Base-by-base conservation (phyloP, 768 basidiomycete species). In the Lentinula boryana region DNA sequence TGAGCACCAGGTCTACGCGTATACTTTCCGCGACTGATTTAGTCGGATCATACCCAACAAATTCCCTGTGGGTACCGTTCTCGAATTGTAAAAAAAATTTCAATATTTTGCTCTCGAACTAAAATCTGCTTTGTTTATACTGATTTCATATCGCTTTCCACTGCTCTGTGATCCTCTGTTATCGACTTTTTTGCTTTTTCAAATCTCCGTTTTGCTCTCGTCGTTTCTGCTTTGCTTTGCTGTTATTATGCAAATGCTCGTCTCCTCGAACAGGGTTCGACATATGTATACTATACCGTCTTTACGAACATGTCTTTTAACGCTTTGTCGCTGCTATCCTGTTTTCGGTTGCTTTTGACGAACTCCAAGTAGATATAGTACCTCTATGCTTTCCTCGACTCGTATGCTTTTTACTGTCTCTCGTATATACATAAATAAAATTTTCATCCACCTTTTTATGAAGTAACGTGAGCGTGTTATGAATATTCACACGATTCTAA, bases 1-100 rank as follows among this genome's bases (percentile, higher is more conserved):
- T 63, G 77, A 83, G 52, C 77, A 78, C 62, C 72, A 71, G 58
- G 77, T 69, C 18, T 78, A 76, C 58, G 72, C 71, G 50, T 80
- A 81, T 63, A 74, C 65, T 62, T 82, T 81, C 72, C 71, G 74
- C 70, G 70, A 72, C 67, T 75, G 68, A 72, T 70, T 68, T 65
- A 43, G 46, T 48, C 44, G 64, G 62, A 70, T 62, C 40, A 64
- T 66, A 62, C 60, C 63, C 64, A 61, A 58, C 57, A 18, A 48
- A 43, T 23, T 52, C 59, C 21, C 27, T 56, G 40, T 27, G 55
- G 55, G n/a, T 56, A 27, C n/a, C 5, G 40, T 13, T 60, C 31
- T 43, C 6, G 41, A 36, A 36, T 12, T 9, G 13, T 36, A 16
- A 36, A 23, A 38, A n/a, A 9, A 10, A 16, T 55, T 54, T 38